Evolutionary conservation across 2,329 filamentous ascomycete genomes (phyloP).

Genomic region (Colletotrichum ledebouriae): DNA sequence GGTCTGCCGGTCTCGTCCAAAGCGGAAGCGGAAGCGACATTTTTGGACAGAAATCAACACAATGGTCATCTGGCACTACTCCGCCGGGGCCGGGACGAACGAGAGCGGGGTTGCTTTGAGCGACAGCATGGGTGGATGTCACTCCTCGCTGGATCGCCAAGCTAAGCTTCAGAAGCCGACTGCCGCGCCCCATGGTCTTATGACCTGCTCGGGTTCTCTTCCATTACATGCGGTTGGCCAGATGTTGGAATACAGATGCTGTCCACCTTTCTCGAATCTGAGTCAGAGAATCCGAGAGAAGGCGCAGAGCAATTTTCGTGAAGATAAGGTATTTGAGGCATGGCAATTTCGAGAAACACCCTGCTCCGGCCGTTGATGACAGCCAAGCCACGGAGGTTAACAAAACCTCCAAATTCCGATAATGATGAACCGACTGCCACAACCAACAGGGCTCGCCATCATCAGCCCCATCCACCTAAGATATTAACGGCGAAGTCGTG

Average conservation of each 20-base stretch:
- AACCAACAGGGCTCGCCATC: not conserved
- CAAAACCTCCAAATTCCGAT: not conserved
- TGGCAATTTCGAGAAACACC: not conserved
- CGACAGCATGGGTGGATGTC: no score
- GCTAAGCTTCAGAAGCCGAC: not conserved
- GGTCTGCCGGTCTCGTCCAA: no score
- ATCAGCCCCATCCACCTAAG: not conserved
- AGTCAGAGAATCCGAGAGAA: no score
- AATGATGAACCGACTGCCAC: not conserved
- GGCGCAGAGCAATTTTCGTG: no score
- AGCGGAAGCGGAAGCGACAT: no score
- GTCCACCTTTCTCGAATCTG: no score
- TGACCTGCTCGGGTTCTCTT: not conserved
- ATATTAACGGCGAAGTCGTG: not conserved
- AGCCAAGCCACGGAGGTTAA: not conserved
- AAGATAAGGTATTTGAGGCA: not conserved
- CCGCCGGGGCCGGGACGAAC: no score
- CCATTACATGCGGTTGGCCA: no score
- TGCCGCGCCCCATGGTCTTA: constrained; percentile 2
- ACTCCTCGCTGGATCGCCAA: not conserved
- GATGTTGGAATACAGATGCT: no score
- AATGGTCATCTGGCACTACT: no score
- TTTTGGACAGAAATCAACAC: no score
- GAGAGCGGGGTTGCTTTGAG: no score
- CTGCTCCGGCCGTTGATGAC: not conserved